phyloP scores from a whole-genome alignment of 2,329 filamentous ascomycete species.

The Aspergillus japonicus region DNA sequence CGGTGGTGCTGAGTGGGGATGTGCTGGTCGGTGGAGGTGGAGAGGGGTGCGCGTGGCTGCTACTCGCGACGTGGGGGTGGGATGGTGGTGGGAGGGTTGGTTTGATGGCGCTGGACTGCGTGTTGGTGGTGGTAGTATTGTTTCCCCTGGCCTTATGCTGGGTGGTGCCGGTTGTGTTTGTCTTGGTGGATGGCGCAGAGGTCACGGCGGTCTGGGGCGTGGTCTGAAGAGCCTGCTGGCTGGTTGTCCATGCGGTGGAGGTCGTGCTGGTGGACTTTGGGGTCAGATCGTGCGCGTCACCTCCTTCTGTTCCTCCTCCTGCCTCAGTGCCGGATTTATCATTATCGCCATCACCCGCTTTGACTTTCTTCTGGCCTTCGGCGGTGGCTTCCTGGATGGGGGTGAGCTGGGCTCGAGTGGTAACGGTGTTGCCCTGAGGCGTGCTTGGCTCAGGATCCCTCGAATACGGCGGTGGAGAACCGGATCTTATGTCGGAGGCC shows the following conservation, averaged over 20 bases:
- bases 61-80: background rate
- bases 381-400: background rate
- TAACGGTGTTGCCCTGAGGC: background rate
- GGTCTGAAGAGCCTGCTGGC: background rate
- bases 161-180: background rate
- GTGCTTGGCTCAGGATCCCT: background rate
- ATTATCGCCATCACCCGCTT: background rate
- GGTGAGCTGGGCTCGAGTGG: background rate
- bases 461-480: background rate
- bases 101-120: background rate
- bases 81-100: background rate
- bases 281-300: background rate
- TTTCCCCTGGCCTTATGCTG: background rate
- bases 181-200: conserved; percentile 3
- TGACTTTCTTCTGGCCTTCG: background rate
- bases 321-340: background rate
- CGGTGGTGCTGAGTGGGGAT: too few species aligned
- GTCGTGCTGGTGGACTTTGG: conserved; percentile 12
- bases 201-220: conserved; percentile 13
- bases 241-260: conserved; percentile 12
- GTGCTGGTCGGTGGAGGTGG: background rate
- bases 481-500: too few species aligned
- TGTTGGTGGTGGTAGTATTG: background rate
- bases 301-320: background rate
- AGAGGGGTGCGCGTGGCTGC: conserved; percentile 3